These are phyloP conservation scores for Parafenestella ontariensis DNA, from an alignment of 2,329 filamentous ascomycete genomes.

Conservation along the genomic window DNA sequence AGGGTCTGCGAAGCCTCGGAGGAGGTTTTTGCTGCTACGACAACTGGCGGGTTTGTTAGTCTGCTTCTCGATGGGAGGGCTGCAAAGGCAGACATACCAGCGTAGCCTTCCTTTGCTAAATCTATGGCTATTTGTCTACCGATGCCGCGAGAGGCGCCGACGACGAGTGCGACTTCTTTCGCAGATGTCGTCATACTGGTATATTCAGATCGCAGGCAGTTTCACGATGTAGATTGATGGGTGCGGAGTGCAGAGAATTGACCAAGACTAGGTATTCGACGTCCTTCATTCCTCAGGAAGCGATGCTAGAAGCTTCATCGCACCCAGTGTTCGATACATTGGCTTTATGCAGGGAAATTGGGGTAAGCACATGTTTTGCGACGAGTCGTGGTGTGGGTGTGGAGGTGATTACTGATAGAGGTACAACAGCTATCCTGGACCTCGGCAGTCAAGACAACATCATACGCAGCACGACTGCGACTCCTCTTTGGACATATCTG, in stretches of 20 bases:
- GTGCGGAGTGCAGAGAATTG: neutral
- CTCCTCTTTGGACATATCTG: neutral
- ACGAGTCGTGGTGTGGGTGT: conserved; percentile 1
- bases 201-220: neutral
- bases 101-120: conserved; percentile 73
- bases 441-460: conserved; percentile 33
- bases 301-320: neutral
- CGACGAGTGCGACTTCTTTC: conserved; percentile 70
- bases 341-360: conserved; percentile 1
- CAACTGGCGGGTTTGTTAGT: conserved; percentile 62
- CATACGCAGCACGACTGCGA: conserved; percentile 3
- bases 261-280: neutral
- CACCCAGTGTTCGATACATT: neutral
- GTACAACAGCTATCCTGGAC: conserved; percentile 13
- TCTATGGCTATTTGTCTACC: conserved; percentile 82
- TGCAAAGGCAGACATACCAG: conserved; percentile 57
- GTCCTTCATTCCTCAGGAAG: conserved; percentile 3
- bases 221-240: neutral
- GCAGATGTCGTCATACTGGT: conserved; percentile 14
- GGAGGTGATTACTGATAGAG: conserved; percentile 29
- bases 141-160: conserved; percentile 81
- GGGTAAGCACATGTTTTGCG: conserved; percentile 7
- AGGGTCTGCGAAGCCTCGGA: conserved; percentile 64
- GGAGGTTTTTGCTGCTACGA: conserved; percentile 78
- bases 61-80: neutral